Percentiles rank a stretch among this genome's conserved stretches.
These are phyloP conservation scores for Aspergillus asperescens DNA, from an alignment of 495 filamentous ascomycete species.

Conservation along the genomic window DNA sequence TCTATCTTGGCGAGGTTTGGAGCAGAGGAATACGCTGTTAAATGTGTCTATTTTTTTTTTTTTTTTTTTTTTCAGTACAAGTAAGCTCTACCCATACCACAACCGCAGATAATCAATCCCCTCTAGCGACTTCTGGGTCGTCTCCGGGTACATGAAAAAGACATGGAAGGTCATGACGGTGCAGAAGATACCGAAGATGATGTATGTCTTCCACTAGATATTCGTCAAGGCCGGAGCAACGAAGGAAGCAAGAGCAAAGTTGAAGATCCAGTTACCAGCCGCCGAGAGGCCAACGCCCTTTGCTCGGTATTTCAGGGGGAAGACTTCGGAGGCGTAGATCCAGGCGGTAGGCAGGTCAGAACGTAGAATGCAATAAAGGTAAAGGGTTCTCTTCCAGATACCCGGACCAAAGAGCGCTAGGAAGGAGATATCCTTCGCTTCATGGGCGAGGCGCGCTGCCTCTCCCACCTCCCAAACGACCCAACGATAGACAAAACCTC, in stretches of 20 bases:
- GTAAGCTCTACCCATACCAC: no score
- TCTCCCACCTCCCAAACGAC: slow-evolving; percentile 56
- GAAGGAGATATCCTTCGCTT: slow-evolving; percentile 52
- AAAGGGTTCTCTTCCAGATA: slow-evolving; percentile 69
- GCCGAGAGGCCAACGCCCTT: slow-evolving; percentile 64
- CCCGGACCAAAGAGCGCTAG: slow-evolving; percentile 52
- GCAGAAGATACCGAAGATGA: slow-evolving; percentile 71
- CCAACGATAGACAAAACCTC: slow-evolving; percentile 23
- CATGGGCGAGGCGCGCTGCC: slow-evolving; percentile 49
- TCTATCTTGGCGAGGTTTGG: no score
- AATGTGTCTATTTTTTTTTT: no score
- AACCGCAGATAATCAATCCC: slow-evolving; percentile 63
- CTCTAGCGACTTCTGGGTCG: slow-evolving; percentile 63
- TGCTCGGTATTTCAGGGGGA: slow-evolving; percentile 67
- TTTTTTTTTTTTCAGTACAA: no score
- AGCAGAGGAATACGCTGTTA: no score
- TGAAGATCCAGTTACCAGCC: slow-evolving; percentile 71
- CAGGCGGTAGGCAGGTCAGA: slow-evolving; percentile 64
- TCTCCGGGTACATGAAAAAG: slow-evolving; percentile 68
- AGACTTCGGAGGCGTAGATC: slow-evolving; percentile 74
- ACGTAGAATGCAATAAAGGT: slow-evolving; percentile 74
- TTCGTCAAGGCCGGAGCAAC: slow-evolving; percentile 65
- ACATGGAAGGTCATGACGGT: slow-evolving; percentile 57
- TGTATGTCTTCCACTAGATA: slow-evolving; percentile 67
- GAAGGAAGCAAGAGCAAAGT: slow-evolving; percentile 68